phyloP scores from a whole-genome alignment of 257 asterid species.

The Nicotiana noctiflora region DNA sequence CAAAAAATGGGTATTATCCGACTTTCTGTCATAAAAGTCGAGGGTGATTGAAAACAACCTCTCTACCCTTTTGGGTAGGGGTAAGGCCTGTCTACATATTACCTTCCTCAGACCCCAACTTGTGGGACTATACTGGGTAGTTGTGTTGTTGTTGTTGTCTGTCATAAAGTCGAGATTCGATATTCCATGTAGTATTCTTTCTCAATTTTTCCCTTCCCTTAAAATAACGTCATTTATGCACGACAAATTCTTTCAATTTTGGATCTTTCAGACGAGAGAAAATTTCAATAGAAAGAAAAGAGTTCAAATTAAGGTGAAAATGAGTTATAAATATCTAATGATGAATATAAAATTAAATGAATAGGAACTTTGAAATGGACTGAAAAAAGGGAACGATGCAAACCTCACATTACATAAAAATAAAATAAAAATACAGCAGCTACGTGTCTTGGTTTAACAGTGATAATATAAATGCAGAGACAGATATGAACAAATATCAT shows the following conservation, averaged over 20 bases:
- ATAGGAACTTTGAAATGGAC: neutral
- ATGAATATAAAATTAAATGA: neutral
- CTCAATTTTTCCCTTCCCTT: neutral
- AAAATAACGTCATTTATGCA: too few relatives aligned
- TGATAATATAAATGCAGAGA: neutral
- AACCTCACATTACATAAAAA: neutral
- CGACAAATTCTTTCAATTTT: neutral
- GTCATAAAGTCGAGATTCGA: neutral
- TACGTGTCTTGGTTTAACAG: conserved; percentile 13
- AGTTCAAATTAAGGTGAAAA: neutral
- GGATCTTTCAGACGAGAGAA: neutral
- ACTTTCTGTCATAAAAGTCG: neutral
- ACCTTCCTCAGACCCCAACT: too few relatives aligned
- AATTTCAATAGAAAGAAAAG: neutral
- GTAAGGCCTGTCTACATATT: too few relatives aligned
- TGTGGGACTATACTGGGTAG: too few relatives aligned
- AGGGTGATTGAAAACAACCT: too few relatives aligned
- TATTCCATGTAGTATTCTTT: too few relatives aligned
- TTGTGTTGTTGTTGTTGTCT: too few relatives aligned
- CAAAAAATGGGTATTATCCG: neutral
- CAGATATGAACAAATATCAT: neutral
- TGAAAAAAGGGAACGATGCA: neutral
- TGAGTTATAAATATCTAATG: neutral
- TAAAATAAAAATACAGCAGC: neutral
- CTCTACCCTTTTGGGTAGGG: too few relatives aligned